A percentile compares a stretch with the other conserved stretches of the same genome.
These are phyloP conservation scores for Salix brachista DNA, from an alignment of 345 rosid species.

Conservation along the genomic window DNA sequence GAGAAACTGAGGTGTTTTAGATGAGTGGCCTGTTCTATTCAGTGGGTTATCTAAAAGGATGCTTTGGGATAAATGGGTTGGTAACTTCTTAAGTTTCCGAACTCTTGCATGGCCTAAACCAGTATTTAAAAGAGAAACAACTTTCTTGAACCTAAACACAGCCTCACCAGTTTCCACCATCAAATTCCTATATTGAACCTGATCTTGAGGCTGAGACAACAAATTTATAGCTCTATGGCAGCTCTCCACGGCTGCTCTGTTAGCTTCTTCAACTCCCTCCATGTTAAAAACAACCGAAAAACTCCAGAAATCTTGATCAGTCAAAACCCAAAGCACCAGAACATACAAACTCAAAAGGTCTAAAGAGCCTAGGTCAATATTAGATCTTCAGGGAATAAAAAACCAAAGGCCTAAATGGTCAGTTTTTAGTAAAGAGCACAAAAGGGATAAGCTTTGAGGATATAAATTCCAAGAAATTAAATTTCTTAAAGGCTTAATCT, in stretches of 20 bases:
- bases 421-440: constrained; percentile 18
- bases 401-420: constrained; percentile 20
- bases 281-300: constrained; percentile 31
- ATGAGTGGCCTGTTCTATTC: constrained; percentile 32
- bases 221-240: constrained; percentile 72
- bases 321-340: constrained; percentile 13
- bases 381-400: constrained; percentile 17
- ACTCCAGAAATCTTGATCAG: constrained; percentile 28
- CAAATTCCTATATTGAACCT: constrained; percentile 49
- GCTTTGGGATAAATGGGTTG: constrained; percentile 45
- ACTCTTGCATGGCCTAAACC: constrained; percentile 95
- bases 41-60: constrained; percentile 54
- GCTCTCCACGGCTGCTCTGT: constrained; percentile 79
- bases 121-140: constrained; percentile 58
- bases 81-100: constrained; percentile 59
- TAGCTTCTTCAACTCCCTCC: constrained; percentile 93
- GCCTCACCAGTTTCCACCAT: constrained; percentile 77
- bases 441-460: constrained; percentile 4
- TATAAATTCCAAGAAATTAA: constrained; percentile 13
- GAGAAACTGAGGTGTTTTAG: constrained; percentile 40
- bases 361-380: not conserved
- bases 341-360: constrained; percentile 16
- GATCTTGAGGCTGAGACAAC: constrained; percentile 57
- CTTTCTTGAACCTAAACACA: constrained; percentile 82
- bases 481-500: not conserved